Percentiles rank a stretch among this genome's conserved stretches.
Evolutionary conservation across 805 yeast genomes (phyloP).

Genomic region (Yamadazyma laniorum): DNA sequence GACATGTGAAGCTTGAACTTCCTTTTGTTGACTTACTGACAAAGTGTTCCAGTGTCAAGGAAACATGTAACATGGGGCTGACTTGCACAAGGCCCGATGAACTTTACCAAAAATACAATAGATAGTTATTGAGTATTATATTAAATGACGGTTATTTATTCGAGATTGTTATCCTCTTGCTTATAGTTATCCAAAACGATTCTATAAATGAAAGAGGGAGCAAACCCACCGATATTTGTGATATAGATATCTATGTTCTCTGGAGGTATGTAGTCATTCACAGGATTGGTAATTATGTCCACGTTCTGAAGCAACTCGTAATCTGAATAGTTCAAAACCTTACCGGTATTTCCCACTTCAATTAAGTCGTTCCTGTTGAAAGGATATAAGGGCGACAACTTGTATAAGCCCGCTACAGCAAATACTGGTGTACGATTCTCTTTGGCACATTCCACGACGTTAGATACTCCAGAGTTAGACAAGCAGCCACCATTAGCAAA

Average conservation of each 20-base stretch:
- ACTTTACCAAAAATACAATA: no score
- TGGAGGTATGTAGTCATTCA: conserved; percentile 89
- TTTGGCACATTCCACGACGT: conserved; percentile 93
- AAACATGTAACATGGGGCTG: no score
- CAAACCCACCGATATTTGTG: conserved; percentile 93
- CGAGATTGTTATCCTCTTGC: conserved; percentile 72
- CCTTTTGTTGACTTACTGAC: no score
- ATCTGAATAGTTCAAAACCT: conserved; percentile 75
- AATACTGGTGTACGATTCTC: conserved; percentile 95
- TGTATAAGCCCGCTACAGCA: conserved; percentile 91
- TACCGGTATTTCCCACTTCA: conserved; percentile 93
- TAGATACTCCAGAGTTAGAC: conserved; percentile 84
- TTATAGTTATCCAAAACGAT: conserved; percentile 92
- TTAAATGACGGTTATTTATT: no score
- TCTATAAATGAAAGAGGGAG: conserved; percentile 94
- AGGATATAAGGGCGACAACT: conserved; percentile 90
- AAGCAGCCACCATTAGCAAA: conserved; percentile 96
- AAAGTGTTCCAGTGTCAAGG: no score
- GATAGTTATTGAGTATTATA: no score
- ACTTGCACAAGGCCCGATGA: no score
- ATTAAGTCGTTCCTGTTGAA: conserved; percentile 78
- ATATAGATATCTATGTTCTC: conserved; percentile 92
- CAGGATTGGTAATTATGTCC: conserved; percentile 77
- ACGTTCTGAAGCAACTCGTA: conserved; percentile 66
- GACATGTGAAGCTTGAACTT: no score